A percentile compares a stretch with the other conserved stretches of the same genome.
Conservation (phyloP, 805 yeast species). For the Starmerella riodocensis region DNA sequence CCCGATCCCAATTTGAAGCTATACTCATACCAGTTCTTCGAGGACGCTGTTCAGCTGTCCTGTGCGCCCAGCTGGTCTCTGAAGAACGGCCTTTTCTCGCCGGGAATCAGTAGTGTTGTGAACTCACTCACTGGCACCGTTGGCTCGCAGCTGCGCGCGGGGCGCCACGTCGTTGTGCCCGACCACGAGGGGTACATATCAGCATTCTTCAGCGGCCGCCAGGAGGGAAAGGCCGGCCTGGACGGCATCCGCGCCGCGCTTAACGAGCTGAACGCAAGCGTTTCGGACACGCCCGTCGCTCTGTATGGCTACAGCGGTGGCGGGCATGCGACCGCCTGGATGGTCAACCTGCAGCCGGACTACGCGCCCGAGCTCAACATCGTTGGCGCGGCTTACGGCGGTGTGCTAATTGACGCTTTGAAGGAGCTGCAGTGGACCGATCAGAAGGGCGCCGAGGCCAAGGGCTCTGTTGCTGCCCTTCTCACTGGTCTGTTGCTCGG, state of each 20-base stretch:
- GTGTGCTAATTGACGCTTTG: conserved; percentile 15
- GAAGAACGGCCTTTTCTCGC: conserved; percentile 7
- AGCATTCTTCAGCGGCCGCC: conserved; percentile 22
- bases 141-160: conserved; percentile 3
- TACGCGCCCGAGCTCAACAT: conserved; percentile 25
- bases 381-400: conserved; percentile 20
- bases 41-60: conserved; percentile 22
- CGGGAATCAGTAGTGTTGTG: conserved; percentile 3
- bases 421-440: conserved; percentile 15
- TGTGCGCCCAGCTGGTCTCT: conserved; percentile 24
- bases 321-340: conserved; percentile 23
- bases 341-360: conserved; percentile 19
- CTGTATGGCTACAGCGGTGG: conserved; percentile 15
- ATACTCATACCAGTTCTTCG: conserved; percentile 23
- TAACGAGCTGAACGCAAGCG: background rate
- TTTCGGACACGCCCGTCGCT: conserved; percentile 1
- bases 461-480: conserved; percentile 22
- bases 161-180: conserved; percentile 17
- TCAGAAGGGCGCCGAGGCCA: conserved; percentile 2
- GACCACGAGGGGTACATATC: conserved; percentile 26
- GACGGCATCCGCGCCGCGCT: conserved; percentile 21
- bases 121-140: conserved; percentile 1
- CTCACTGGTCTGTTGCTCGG: conserved; percentile 20
- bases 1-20: conserved; percentile 8
- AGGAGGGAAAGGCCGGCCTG: conserved; percentile 22